Evolutionary conservation across 2,329 filamentous ascomycete species (phyloP), one percentile per base, ranked within the genome.

Genomic region (Tolypocladium guangdongense): DNA sequence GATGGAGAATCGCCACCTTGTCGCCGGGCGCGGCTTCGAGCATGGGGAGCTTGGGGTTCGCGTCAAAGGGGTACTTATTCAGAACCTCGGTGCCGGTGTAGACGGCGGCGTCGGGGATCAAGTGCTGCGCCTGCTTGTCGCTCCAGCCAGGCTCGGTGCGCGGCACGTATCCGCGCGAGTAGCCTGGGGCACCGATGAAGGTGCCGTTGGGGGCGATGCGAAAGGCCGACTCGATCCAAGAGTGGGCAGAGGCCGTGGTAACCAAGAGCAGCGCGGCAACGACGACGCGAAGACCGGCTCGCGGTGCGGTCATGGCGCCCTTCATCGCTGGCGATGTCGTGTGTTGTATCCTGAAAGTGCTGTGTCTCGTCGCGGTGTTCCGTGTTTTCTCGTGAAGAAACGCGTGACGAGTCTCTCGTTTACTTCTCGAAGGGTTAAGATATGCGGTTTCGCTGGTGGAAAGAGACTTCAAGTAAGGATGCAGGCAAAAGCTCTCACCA

Each of bases 151-250:
- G 69, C 39, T 74, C 67, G 8, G 57, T 75, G 56, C 88, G 82
- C 35, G 78, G 68, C 18, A 83, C 68, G 63, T 83, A 89, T 48
- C 83, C 85, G 58, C 90, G 85, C n/a, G 86, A 74, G 65, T 85
- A 96, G 35, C 92, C 92, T 27, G 80, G 74, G 8, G 77, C 67
- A 32, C 87, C 87, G 22, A 84, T 73, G 65, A 90, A 89, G 36
- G 82, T 82, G 52, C 90, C 91, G 62, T 90, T 87, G 32, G 80
- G 67, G 52, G 83, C 81, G 66, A 96, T 83, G 54, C 83, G 81
- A 57, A 76, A 80, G 50, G 92, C 75, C 62, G 85, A 76, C 70
- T 96, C 90, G 49, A 92, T 78, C 91, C 91, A 96, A 20, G 83
- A 86, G 70, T 96, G 92, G 37, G 82, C 84, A 30, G 59, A 60